Evolutionary conservation across 2,329 filamentous ascomycete species (phyloP).

Genomic region (Parastagonospora avenae): DNA sequence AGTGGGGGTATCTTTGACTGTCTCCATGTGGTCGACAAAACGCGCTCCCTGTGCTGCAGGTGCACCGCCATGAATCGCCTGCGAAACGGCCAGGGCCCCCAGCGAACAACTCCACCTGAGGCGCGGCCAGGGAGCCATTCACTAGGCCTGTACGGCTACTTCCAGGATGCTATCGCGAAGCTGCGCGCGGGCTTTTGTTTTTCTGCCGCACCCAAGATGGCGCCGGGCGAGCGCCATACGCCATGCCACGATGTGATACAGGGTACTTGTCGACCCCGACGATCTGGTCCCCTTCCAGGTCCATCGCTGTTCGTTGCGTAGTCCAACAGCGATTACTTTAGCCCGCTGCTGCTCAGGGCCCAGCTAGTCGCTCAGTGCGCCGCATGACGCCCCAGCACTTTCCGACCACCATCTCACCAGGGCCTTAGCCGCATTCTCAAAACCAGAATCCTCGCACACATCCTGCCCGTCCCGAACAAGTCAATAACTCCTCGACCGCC

Average conservation of each 20-base stretch:
- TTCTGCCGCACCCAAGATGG: slow-evolving; percentile 34
- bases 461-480: slow-evolving; percentile 40
- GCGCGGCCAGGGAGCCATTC: slow-evolving; percentile 28
- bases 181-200: slow-evolving; percentile 29
- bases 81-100: slow-evolving; percentile 36
- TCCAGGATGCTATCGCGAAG: slow-evolving; percentile 33
- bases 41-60: slow-evolving; percentile 27
- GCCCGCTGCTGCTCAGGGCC: slow-evolving; percentile 37
- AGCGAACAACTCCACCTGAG: slow-evolving; percentile 18
- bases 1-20: slow-evolving; percentile 36
- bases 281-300: slow-evolving; percentile 46
- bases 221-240: slow-evolving; percentile 35
- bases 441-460: slow-evolving; percentile 42
- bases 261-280: slow-evolving; percentile 46
- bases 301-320: slow-evolving; percentile 33
- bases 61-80: slow-evolving; percentile 36
- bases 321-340: slow-evolving; percentile 42
- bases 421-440: slow-evolving; percentile 45
- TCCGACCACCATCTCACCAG: slow-evolving; percentile 39
- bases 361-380: slow-evolving; percentile 38
- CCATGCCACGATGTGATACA: slow-evolving; percentile 49
- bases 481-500: slow-evolving; percentile 40
- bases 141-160: slow-evolving; percentile 13
- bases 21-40: slow-evolving; percentile 32
- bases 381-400: slow-evolving; percentile 44